Conservation (phyloP, 306 rosid species). For the Pterocarpus santalinus region DNA sequence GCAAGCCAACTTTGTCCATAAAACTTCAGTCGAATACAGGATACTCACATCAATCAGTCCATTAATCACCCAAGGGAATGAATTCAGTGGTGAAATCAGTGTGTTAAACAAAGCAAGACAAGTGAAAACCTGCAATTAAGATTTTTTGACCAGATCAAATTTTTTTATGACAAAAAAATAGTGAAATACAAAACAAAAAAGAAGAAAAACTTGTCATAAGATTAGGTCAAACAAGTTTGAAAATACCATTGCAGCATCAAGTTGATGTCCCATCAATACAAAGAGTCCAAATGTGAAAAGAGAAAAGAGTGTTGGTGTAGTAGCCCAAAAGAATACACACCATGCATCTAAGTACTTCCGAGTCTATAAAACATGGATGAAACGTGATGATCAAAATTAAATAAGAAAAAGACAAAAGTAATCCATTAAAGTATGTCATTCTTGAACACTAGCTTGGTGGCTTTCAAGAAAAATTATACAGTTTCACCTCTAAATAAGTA, state of each 20-base stretch:
- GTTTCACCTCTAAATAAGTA: conserved; percentile 24
- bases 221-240: conserved; percentile 37
- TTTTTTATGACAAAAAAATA: conserved; percentile 38
- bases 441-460: conserved; percentile 27
- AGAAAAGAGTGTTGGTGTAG: conserved; percentile 93
- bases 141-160: conserved; percentile 42
- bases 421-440: conserved; percentile 34
- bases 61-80: conserved; percentile 98
- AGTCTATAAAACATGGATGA: conserved; percentile 64
- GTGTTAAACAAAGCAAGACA: conserved; percentile 97
- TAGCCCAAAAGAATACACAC: conserved; percentile 99
- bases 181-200: conserved; percentile 18
- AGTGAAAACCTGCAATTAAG: conserved; percentile 88
- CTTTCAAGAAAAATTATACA: conserved; percentile 8
- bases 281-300: conserved; percentile 92
- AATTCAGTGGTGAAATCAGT: conserved; percentile 90
- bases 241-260: conserved; percentile 96
- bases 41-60: conserved; percentile 95
- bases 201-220: conserved; percentile 36
- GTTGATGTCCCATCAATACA: conserved; percentile 85
- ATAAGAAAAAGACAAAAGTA: conserved; percentile 28
- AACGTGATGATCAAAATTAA: conserved; percentile 39
- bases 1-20: conserved; percentile 12
- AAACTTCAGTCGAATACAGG: conserved; percentile 30
- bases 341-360: conserved; percentile 97